Evolutionary conservation across 306 rosid species (phyloP), one percentile per base, ranked within the genome.

Genomic region (Mimosa bimucronata): DNA sequence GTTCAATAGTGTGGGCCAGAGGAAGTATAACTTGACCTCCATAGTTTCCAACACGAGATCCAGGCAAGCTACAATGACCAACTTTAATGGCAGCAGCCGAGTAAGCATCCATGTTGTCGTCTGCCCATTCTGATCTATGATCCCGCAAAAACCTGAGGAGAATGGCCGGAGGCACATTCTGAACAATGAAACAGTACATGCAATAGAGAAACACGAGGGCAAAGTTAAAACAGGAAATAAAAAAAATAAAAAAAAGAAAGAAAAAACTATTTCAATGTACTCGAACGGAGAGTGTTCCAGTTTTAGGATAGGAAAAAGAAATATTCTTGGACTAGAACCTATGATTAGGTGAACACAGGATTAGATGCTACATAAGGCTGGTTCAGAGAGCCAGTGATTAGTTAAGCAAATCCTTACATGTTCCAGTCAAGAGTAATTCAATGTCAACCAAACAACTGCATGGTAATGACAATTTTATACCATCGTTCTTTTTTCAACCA

Each of bases 111-210:
- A 91, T 86, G 75, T 85, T 89, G 79, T 79, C 84, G 81, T 91
- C 96, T 41, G 96, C 96, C 93, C 96, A 88, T 81, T 89, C 96
- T 42, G 93, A 91, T 55, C 96, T 81, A 57, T 91, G 96, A 86
- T 91, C 91, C 42, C 96, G 78, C 69, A 91, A 80, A 71, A 91
- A 91, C 86, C 91, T 81, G 1, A 89, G 87, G 41, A 91, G 90
- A 74, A 91, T 89, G 21, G 96, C 96, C 70, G 96, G 96, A 79
- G 92, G 95, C 37, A 91, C 95, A 81, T 91, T 89, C 95, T 91
- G 86, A 31, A 58, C 38, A 40, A 73, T 44, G 69, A 23, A 58
- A 72, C 42, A 72, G 80, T 45, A 80, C 34, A 70, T 30, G 26
- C 44, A 73, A 75, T 52, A 30, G 41, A 75, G 26, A 74, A 66